Conservation (phyloP, 225 moss, liverwort and hornwort species). For the Bryoerythrophyllum caledonicum region DNA sequence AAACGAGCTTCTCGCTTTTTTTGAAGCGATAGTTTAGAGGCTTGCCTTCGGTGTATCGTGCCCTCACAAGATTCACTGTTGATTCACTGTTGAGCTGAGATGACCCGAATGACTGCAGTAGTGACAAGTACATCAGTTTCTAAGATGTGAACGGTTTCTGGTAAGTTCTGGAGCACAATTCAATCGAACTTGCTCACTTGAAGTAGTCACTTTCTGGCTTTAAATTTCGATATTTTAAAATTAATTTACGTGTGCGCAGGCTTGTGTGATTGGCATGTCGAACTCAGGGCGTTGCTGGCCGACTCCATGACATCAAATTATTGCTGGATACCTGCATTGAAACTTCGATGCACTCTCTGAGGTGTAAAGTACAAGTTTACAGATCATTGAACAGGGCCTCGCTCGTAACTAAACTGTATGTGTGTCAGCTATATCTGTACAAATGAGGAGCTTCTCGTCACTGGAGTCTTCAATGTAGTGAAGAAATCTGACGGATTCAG, state of each 20-base stretch:
- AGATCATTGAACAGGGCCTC: background rate
- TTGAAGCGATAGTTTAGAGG: background rate
- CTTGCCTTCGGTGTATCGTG: background rate
- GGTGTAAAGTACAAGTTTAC: background rate
- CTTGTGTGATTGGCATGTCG: background rate
- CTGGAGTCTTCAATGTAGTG: background rate
- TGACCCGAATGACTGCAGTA: background rate
- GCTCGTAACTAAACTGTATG: background rate
- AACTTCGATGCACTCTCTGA: background rate
- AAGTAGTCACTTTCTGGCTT: background rate
- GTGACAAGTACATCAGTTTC: background rate
- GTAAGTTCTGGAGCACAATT: slow-evolving; percentile 13
- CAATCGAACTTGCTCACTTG: background rate
- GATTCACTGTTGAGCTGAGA: background rate
- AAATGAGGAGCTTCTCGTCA: background rate
- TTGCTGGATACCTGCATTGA: background rate
- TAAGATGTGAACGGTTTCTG: background rate
- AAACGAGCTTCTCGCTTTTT: background rate
- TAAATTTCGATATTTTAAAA: background rate
- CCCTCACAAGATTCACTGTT: background rate
- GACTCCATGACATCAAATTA: background rate
- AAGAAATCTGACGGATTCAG: background rate
- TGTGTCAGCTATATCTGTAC: too few species aligned
- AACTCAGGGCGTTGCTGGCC: slow-evolving; percentile 3
- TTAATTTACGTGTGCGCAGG: slow-evolving; percentile 5